Conservation (phyloP, 495 filamentous ascomycete genomes). For the Penicillium bialowiezense region DNA sequence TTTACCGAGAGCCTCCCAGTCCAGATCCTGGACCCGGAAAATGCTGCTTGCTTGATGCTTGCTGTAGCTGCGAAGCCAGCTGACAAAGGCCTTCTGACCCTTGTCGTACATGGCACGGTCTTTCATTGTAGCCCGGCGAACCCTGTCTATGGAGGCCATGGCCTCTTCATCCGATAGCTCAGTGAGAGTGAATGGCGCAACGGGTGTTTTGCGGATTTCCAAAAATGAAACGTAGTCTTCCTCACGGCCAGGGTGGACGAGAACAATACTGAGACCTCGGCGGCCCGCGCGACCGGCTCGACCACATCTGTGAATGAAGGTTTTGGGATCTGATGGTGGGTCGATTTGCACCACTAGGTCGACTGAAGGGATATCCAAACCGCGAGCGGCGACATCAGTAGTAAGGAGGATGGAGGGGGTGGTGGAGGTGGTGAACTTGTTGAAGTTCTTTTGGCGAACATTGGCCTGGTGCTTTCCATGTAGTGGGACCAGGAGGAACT, state of each 20-base stretch:
- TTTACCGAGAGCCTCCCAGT: conserved; percentile 77
- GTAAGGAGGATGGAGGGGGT: conserved; percentile 79
- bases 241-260: conserved; percentile 79
- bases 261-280: conserved; percentile 75
- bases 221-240: conserved; percentile 88
- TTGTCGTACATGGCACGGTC: conserved; percentile 89
- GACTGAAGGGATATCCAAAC: conserved; percentile 91
- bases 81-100: conserved; percentile 85
- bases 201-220: conserved; percentile 84
- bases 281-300: conserved; percentile 89
- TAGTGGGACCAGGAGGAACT: conserved; percentile 69
- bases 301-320: conserved; percentile 91
- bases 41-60: conserved; percentile 91
- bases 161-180: conserved; percentile 56
- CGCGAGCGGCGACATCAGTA: conserved; percentile 80
- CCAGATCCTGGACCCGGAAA: conserved; percentile 76
- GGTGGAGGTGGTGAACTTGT: conserved; percentile 64
- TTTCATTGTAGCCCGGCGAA: conserved; percentile 58
- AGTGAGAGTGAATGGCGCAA: conserved; percentile 56
- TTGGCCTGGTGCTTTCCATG: conserved; percentile 87
- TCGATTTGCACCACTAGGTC: conserved; percentile 94
- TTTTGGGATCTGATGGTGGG: conserved; percentile 87
- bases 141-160: conserved; percentile 43
- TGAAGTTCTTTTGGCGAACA: conserved; percentile 77
- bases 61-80: conserved; percentile 84